Evolutionary conservation across 192 early-diverging fungal genomes (phyloP), one percentile per base, ranked within the genome.

Genomic region (Helicostylum pulchrum): DNA sequence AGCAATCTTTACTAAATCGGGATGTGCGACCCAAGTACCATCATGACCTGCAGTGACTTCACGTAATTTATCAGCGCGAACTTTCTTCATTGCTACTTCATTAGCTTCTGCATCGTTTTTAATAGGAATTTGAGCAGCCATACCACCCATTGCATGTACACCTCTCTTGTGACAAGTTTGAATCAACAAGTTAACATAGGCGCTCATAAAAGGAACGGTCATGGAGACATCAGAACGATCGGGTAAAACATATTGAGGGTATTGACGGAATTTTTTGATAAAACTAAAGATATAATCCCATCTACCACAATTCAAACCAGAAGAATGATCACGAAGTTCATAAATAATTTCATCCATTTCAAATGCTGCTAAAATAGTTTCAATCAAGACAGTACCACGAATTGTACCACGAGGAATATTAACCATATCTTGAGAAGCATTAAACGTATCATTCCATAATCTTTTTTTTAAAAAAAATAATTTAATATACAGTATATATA

Each of bases 341-440:
- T 93, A 98, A 78, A 98, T 98, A 73, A 98, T 95, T 81, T 98
- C 96, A 66, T 98, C 96, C 96, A 98, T 98, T 82, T 98, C 93
- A 78, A 94, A 98, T 32, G 94, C 88, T 6, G 92, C 96, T 49
- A 94, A 75, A 77, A 98, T 96, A 50, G 96, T 98, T 81, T 98
- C 96, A 71, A 98, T 98, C 70, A 98, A 80, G 42, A 94, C 92
- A n/a, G 96, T 98, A 45, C 81, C 94, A 68, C 96, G 92, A 69
- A 98, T 96, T 64, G 94, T 96, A 19, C 96, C 96, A 55, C 94
- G 90, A 34, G 93, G 92, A 54, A 98, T 77, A 55, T 76, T 82
- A 44, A 95, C 68, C 76, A 87, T 85, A 77, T 98, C 96, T 80
- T 98, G 96, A 19, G 94, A 80, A 7, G 91, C 74, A 81, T 94